Evolutionary conservation across 345 rosid species (phyloP), one percentile per base, ranked within the genome.

Genomic region (Psidium friedrichsthalianum): DNA sequence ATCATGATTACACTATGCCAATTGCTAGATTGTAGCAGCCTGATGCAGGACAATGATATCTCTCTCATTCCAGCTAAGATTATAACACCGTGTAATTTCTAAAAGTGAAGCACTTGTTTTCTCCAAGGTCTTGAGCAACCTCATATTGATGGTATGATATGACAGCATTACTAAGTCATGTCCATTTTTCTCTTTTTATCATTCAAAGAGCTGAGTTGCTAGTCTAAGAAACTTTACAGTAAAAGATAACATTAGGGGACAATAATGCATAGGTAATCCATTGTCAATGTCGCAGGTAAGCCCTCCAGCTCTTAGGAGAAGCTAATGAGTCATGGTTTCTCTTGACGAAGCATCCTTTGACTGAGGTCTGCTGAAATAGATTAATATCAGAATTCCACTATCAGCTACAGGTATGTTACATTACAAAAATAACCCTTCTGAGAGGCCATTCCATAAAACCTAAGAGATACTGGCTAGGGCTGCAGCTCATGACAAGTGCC

Each of bases 251-350:
- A 94, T 89, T 87, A 90, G 82, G 98, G 98, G 49, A 94, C 87
- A 81, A 94, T 86, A 86, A 93, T 90, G 90, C 91, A 86, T 86
- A 92, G 85, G 88, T 93, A 93, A 91, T 96, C 99, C 88, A 93
- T 27, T 6, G 90, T 88, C 51, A 94, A 52, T 74, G 91, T 87
- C 9, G 59, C 87, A 93, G 22, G 89, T 86, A 89, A 88, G 88
- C 87, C 85, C 91, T 87, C 88, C 91, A 91, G 84, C 83, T 89
- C 87, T 84, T 94, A 24, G 93, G 89, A 85, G 84, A 84, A 85
- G 82, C 83, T 86, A 83, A 7, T 40, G 88, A 88, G 86, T 92
- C 86, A 57, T 88, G 93, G 84, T 86, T 84, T 87, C 90, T 92
- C 93, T 95, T 25, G 82, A 84, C 7, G 88, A 86, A 49, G 86